Percentiles rank a stretch among this genome's conserved stretches.
Evolutionary conservation across 2,329 filamentous ascomycete species (phyloP).

Genomic region (Neoarthrinium moseri): DNA sequence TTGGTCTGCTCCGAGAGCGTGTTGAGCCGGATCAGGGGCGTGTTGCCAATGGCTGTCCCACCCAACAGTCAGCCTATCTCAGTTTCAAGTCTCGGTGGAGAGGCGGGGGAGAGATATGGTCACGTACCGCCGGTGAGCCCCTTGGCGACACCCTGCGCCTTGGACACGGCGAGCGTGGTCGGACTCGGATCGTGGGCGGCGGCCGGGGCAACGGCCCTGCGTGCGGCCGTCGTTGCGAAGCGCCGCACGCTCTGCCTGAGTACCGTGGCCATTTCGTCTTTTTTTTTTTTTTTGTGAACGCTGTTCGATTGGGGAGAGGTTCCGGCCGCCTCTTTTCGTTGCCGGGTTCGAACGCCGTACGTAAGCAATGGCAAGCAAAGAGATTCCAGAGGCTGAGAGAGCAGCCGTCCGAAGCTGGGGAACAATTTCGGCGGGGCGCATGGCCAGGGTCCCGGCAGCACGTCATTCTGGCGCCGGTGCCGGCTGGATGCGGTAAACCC

Average conservation of each 20-base stretch:
- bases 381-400: no score
- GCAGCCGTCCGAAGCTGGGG: no score
- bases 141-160: conserved; percentile 75
- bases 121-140: conserved; percentile 75
- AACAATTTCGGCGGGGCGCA: conserved; percentile 3
- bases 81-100: background rate
- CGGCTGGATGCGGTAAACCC: background rate
- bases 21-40: conserved; percentile 88
- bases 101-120: background rate
- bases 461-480: conserved; percentile 5
- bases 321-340: no score
- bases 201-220: conserved; percentile 43
- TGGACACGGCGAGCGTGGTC: conserved; percentile 71
- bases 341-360: no score
- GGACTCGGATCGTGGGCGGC: conserved; percentile 40
- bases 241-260: conserved; percentile 67
- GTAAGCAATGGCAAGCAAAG: no score
- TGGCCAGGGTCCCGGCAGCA: conserved; percentile 1
- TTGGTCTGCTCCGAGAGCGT: conserved; percentile 85
- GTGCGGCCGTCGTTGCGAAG: conserved; percentile 63
- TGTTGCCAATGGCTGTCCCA: conserved; percentile 86
- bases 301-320: no score
- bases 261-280: no score
- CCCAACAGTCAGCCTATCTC: conserved; percentile 3
- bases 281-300: no score